These are phyloP conservation scores for Amylostereum areolatum DNA, from an alignment of 1,284 basidiomycete genomes.

Conservation along the genomic window DNA sequence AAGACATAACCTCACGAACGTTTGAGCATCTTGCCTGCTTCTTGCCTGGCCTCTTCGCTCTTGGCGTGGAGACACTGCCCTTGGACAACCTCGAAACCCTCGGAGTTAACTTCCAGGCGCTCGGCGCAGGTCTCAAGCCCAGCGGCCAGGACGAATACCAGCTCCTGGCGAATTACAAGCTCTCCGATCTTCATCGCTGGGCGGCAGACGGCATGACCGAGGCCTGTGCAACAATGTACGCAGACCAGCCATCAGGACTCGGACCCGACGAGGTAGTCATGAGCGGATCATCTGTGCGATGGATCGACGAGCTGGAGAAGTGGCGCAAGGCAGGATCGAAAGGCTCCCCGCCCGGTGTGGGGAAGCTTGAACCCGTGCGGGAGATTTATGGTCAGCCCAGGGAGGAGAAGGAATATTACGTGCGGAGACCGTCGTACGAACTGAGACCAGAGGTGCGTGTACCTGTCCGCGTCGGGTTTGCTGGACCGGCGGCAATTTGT, in stretches of 20 bases:
- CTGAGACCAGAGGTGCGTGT: slow-evolving; percentile 57
- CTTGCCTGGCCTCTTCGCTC: slow-evolving; percentile 65
- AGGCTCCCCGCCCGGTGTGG: slow-evolving; percentile 49
- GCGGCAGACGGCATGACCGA: slow-evolving; percentile 63
- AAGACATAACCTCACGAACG: slow-evolving; percentile 34
- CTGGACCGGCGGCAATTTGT: background rate
- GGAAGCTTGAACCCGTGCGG: slow-evolving; percentile 28
- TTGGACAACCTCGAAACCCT: slow-evolving; percentile 40
- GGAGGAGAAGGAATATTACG: slow-evolving; percentile 22
- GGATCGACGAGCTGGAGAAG: slow-evolving; percentile 47
- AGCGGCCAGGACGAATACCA: slow-evolving; percentile 14
- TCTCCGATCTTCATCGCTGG: slow-evolving; percentile 52
- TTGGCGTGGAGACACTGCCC: slow-evolving; percentile 58
- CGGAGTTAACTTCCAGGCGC: slow-evolving; percentile 35
- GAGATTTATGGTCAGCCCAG: slow-evolving; percentile 9
- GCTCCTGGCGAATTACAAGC: slow-evolving; percentile 28
- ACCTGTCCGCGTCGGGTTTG: background rate
- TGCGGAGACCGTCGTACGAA: slow-evolving; percentile 39
- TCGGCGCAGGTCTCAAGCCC: slow-evolving; percentile 29
- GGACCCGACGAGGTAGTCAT: slow-evolving; percentile 54
- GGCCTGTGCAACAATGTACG: slow-evolving; percentile 62
- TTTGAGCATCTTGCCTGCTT: slow-evolving; percentile 77
- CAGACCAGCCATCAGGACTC: slow-evolving; percentile 54
- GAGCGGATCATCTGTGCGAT: slow-evolving; percentile 25
- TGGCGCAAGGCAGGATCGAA: slow-evolving; percentile 39